phyloP scores from a whole-genome alignment of 441 rosid genomes.

The Jatropha podagrica region DNA sequence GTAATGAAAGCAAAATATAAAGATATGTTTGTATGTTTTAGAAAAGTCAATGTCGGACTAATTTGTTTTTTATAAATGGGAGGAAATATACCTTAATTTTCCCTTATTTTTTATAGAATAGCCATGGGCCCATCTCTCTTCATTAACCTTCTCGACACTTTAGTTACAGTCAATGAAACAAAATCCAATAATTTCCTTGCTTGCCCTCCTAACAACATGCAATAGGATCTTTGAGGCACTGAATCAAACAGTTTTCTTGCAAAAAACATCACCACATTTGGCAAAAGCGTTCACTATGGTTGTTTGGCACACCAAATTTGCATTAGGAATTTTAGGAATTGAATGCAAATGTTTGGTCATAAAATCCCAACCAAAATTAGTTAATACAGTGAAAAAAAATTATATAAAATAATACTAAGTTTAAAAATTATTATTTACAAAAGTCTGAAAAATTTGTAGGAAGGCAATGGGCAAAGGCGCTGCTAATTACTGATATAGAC shows the following conservation, averaged over 20 bases:
- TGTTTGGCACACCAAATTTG: conserved; percentile 37
- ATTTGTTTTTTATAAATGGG: no score
- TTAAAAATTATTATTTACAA: no score
- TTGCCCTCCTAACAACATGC: conserved; percentile 55
- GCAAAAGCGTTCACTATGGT: conserved; percentile 46
- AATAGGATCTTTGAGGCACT: conserved; percentile 48
- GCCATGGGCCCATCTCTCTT: conserved; percentile 59
- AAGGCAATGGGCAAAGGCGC: no score
- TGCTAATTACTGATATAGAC: no score
- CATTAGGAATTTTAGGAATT: conserved; percentile 31
- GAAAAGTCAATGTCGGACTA: no score
- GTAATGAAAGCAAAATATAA: no score
- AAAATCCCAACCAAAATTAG: conserved; percentile 21
- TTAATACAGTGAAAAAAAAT: no score
- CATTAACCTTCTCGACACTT: conserved; percentile 52
- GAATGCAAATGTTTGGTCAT: conserved; percentile 37
- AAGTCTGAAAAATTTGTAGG: no score
- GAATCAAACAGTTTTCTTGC: conserved; percentile 50
- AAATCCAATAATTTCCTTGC: conserved; percentile 40
- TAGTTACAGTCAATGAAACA: conserved; percentile 53
- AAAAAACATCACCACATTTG: conserved; percentile 45
- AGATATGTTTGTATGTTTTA: no score
- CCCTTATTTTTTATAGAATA: conserved; percentile 42
- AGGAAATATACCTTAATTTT: no score
- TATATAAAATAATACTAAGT: no score